phyloP scores from a whole-genome alignment of 352 stramenopile genomes.

The Globisporangium irregulare region DNA sequence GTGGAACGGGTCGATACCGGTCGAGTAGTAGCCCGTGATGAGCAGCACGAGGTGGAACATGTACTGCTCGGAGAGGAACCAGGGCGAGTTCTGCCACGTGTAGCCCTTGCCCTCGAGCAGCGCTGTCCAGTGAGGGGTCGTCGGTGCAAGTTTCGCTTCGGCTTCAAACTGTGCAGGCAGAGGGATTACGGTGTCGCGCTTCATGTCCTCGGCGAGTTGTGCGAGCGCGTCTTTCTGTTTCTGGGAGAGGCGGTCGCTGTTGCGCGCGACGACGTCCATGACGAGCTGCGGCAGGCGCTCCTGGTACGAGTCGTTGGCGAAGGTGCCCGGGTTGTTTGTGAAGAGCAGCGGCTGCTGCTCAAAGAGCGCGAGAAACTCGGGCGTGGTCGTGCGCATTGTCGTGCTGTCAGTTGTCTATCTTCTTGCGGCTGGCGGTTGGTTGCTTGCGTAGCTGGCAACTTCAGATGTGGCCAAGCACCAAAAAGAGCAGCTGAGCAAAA shows the following conservation, averaged over 20 bases:
- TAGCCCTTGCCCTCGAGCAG: slow-evolving; percentile 41
- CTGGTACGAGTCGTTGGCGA: slow-evolving; percentile 61
- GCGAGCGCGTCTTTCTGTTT: slow-evolving; percentile 33
- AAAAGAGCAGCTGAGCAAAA: too few relatives aligned
- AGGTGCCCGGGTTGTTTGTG: slow-evolving; percentile 46
- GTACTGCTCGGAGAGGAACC: slow-evolving; percentile 76
- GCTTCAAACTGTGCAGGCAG: slow-evolving; percentile 35
- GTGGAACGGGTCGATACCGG: slow-evolving; percentile 64
- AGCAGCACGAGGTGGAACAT: slow-evolving; percentile 70
- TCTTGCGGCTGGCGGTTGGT: neutral
- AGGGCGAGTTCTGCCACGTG: slow-evolving; percentile 68
- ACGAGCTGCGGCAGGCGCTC: slow-evolving; percentile 58
- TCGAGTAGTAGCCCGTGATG: slow-evolving; percentile 59
- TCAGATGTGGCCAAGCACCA: slow-evolving; percentile 1
- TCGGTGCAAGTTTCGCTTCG: slow-evolving; percentile 31
- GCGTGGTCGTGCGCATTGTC: slow-evolving; percentile 18
- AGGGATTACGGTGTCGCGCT: slow-evolving; percentile 40
- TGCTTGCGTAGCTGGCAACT: slow-evolving; percentile 1
- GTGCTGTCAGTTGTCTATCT: too few relatives aligned
- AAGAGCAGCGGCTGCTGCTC: slow-evolving; percentile 61
- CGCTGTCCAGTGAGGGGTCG: slow-evolving; percentile 40
- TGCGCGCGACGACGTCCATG: slow-evolving; percentile 48
- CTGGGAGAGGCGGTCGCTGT: slow-evolving; percentile 32
- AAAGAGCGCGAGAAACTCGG: slow-evolving; percentile 41
- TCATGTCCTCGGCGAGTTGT: slow-evolving; percentile 45